Percentiles rank a stretch among this genome's conserved stretches.
Conservation (phyloP, 2,329 filamentous ascomycete genomes). For the Stachybotrys echinatus region DNA sequence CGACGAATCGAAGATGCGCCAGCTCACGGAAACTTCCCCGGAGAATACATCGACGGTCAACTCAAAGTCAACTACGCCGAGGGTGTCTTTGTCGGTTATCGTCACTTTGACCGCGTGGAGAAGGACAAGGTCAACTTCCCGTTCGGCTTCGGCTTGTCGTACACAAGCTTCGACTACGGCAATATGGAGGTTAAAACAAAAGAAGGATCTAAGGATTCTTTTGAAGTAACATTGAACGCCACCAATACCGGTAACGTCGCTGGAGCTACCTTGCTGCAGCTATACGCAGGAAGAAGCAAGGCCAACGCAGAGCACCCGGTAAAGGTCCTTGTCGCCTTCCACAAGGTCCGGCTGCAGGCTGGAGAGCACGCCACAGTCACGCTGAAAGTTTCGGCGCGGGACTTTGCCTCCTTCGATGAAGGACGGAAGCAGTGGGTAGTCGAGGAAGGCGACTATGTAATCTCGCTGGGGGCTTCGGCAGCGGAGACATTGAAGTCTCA, state of each 20-base stretch:
- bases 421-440: conserved; percentile 18
- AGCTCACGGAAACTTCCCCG: conserved; percentile 53
- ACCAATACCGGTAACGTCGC: conserved; percentile 49
- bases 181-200: conserved; percentile 31
- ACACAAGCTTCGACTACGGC: conserved; percentile 56
- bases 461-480: conserved; percentile 19
- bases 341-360: conserved; percentile 17
- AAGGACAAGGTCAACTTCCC: conserved; percentile 52
- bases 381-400: conserved; percentile 12
- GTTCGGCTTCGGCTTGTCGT: conserved; percentile 63
- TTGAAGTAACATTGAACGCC: conserved; percentile 42
- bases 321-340: conserved; percentile 23
- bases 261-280: conserved; percentile 47
- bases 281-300: conserved; percentile 32
- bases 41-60: conserved; percentile 30
- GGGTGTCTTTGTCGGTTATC: conserved; percentile 63
- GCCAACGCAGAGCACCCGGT: conserved; percentile 14
- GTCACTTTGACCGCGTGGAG: conserved; percentile 55
- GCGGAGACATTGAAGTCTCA: conserved; percentile 8
- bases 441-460: conserved; percentile 16
- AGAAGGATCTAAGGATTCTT: conserved; percentile 44
- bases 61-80: conserved; percentile 55
- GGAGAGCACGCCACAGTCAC: conserved; percentile 10
- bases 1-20: conserved; percentile 54
- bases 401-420: conserved; percentile 22